Evolutionary conservation across 169 alveolate species (phyloP).

Genomic region (Plasmodium gaboni): DNA sequence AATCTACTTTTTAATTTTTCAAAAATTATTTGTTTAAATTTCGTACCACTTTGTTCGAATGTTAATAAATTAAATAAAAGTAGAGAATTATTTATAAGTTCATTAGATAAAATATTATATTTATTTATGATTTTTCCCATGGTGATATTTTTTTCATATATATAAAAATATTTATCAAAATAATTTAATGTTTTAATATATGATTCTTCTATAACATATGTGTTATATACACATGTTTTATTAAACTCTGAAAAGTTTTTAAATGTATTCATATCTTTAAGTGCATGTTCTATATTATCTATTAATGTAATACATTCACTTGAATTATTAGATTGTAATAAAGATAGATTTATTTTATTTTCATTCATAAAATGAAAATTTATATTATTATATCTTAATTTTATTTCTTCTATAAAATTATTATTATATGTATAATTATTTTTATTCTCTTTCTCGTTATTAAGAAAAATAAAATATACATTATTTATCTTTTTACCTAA

Average conservation of each 20-base stretch:
- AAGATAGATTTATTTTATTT: constrained; percentile 16
- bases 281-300: constrained; percentile 20
- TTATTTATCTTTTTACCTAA: too few species aligned
- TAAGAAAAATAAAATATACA: constrained; percentile 31
- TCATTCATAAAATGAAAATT: constrained; percentile 46
- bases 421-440: constrained; percentile 2
- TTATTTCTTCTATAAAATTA: constrained; percentile 16
- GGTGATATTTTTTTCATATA: constrained; percentile 32
- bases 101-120: constrained; percentile 18
- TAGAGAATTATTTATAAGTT: constrained; percentile 31
- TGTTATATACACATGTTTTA: constrained; percentile 54
- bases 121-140: constrained; percentile 31
- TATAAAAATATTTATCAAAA: constrained; percentile 27
- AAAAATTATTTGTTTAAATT: constrained; percentile 17
- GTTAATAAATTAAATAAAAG: constrained; percentile 57
- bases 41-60: constrained; percentile 48
- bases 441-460: background rate
- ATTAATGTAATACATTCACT: constrained; percentile 12
- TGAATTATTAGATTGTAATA: constrained; percentile 42
- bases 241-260: constrained; percentile 34
- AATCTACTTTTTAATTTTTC: constrained; percentile 19
- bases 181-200: constrained; percentile 42
- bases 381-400: constrained; percentile 27
- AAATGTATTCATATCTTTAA: constrained; percentile 22
- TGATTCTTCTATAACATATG: constrained; percentile 62